Evolutionary conservation across 176 grass and related monocot genomes (phyloP).

Genomic region (Luzula sylvatica): DNA sequence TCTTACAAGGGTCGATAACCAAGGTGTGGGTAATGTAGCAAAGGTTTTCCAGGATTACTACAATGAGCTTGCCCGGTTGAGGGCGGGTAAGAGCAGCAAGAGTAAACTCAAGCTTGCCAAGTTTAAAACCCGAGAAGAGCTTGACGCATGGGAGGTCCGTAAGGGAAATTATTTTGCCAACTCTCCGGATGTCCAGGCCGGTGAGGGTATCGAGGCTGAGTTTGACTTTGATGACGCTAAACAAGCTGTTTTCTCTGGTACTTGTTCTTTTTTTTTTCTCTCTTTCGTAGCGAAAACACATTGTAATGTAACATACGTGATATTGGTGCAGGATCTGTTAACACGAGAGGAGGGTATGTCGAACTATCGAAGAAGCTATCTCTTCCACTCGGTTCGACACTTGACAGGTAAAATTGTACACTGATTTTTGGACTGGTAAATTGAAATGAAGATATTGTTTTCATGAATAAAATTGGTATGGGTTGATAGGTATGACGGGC

Average conservation of each 20-base stretch:
- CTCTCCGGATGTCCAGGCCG: slow-evolving; percentile 49
- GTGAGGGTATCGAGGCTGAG: slow-evolving; percentile 74
- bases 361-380: slow-evolving; percentile 84
- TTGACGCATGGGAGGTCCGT: slow-evolving; percentile 71
- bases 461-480: slow-evolving; percentile 1
- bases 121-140: slow-evolving; percentile 67
- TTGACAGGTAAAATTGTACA: slow-evolving; percentile 56
- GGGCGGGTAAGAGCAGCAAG: slow-evolving; percentile 99
- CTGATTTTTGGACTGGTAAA: slow-evolving; percentile 15
- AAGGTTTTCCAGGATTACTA: slow-evolving; percentile 96
- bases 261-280: not conserved
- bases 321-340: slow-evolving; percentile 65
- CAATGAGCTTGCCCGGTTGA: slow-evolving; percentile 85
- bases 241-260: slow-evolving; percentile 72
- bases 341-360: slow-evolving; percentile 83
- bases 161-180: slow-evolving; percentile 68
- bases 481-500: slow-evolving; percentile 72
- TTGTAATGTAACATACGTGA: slow-evolving; percentile 1
- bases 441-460: slow-evolving; percentile 13
- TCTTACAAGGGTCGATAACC: slow-evolving; percentile 88
- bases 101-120: slow-evolving; percentile 90
- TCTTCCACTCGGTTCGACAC: slow-evolving; percentile 90
- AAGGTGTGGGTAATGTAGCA: slow-evolving; percentile 72
- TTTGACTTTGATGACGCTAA: slow-evolving; percentile 61
- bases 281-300: not conserved